A percentile compares a stretch with the other conserved stretches of the same genome.
phyloP scores from a whole-genome alignment of 495 filamentous ascomycete species.

The Trichocladium antarcticum region DNA sequence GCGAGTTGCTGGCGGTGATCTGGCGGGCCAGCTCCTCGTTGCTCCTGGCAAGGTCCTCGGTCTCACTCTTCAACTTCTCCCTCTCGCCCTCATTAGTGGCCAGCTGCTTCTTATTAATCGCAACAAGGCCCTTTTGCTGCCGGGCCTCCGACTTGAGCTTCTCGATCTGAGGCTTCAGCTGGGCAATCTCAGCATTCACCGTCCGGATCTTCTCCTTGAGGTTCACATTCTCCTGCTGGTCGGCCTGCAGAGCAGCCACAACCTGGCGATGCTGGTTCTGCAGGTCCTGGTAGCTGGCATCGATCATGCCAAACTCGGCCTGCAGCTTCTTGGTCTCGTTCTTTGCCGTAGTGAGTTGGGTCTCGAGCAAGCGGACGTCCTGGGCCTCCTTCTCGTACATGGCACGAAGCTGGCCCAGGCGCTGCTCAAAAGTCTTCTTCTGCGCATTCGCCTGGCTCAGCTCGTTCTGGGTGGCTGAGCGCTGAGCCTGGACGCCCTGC shows the following conservation, averaged over 20 bases:
- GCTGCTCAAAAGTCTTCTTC: slow-evolving; percentile 82
- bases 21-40: slow-evolving; percentile 43
- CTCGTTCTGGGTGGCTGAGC: slow-evolving; percentile 63
- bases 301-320: slow-evolving; percentile 67
- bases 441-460: slow-evolving; percentile 67
- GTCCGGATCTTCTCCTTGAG: slow-evolving; percentile 80
- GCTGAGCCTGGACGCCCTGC: slow-evolving; percentile 77
- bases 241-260: slow-evolving; percentile 61
- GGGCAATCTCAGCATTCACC: slow-evolving; percentile 67
- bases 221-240: slow-evolving; percentile 75
- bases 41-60: slow-evolving; percentile 55
- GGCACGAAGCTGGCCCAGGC: slow-evolving; percentile 68
- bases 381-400: slow-evolving; percentile 91
- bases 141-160: slow-evolving; percentile 80
- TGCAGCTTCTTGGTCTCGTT: slow-evolving; percentile 74
- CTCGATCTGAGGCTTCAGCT: slow-evolving; percentile 78
- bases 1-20: slow-evolving; percentile 31
- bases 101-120: slow-evolving; percentile 96
- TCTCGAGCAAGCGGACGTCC: slow-evolving; percentile 72
- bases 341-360: slow-evolving; percentile 61
- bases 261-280: slow-evolving; percentile 73
- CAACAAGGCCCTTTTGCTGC: slow-evolving; percentile 88
- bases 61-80: slow-evolving; percentile 71
- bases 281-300: slow-evolving; percentile 72
- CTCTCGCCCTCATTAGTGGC: slow-evolving; percentile 76